These are phyloP conservation scores for Geosmithia putterillii DNA, from an alignment of 2,329 filamentous ascomycete genomes.

Conservation along the genomic window DNA sequence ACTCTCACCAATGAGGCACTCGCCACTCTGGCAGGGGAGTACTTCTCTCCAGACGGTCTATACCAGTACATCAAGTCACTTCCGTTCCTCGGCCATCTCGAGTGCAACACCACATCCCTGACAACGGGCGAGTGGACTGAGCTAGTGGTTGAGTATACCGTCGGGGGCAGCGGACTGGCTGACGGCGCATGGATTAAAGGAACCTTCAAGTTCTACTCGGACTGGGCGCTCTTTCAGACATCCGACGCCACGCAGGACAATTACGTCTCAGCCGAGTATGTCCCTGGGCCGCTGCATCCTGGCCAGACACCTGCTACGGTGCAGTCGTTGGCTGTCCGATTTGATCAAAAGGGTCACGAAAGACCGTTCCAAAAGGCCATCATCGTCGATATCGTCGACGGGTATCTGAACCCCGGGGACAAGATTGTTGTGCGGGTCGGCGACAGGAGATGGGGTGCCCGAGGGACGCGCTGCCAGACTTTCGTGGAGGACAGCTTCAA, in stretches of 20 bases:
- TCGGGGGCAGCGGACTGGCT: conserved; percentile 8
- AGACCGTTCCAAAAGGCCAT: conserved; percentile 23
- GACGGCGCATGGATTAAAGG: conserved; percentile 22
- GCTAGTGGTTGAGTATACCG: conserved; percentile 12
- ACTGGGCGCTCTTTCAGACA: conserved; percentile 21
- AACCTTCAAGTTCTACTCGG: conserved; percentile 24
- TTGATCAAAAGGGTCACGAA: conserved; percentile 24
- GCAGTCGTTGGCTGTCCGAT: conserved; percentile 16
- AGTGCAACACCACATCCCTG: conserved; percentile 10
- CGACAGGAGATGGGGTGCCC: conserved; percentile 15
- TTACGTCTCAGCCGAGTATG: conserved; percentile 19
- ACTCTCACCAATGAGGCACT: conserved; percentile 10
- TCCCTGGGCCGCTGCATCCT: conserved; percentile 10
- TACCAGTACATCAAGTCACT: conserved; percentile 14
- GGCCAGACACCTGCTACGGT: conserved; percentile 19
- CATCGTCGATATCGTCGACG: conserved; percentile 21
- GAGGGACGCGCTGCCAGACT: conserved; percentile 18
- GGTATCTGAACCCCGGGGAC: conserved; percentile 21
- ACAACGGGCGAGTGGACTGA: conserved; percentile 17
- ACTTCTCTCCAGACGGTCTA: conserved; percentile 13
- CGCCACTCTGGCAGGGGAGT: conserved; percentile 8
- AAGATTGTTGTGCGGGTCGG: conserved; percentile 18
- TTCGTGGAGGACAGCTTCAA: conserved; percentile 19
- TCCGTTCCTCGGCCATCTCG: conserved; percentile 14
- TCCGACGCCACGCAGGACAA: conserved; percentile 15